Evolutionary conservation across 2,329 filamentous ascomycete species (phyloP), one percentile per base, ranked within the genome.

Genomic region (Penicillium sp.): DNA sequence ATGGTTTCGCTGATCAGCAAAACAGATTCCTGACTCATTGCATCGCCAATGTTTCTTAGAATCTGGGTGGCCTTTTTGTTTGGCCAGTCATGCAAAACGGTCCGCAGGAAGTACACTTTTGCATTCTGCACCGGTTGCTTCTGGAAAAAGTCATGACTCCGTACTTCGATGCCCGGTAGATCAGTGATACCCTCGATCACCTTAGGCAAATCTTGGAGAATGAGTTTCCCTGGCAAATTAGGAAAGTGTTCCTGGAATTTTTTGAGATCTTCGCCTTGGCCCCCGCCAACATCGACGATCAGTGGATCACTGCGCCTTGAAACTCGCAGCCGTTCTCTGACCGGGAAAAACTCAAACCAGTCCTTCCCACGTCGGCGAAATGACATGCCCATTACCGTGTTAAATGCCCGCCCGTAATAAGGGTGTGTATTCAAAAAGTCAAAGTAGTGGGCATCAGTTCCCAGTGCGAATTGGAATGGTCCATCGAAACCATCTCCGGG

Each of bases 1-100:
- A 58, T 48, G 24, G 6, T 43, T 13, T 55, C 56, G 42, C 41
- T 53, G 18, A 56, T 57, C 4, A 53, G 31, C 36, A 59, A 41
- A n/a, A 53, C 15, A 2, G 53, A 57, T 2, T 46, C 47, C 12
- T 12, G 5, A 4, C 16, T n/a, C 54, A 55, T 54, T 10, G 43
- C 45, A 26, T 44, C 39, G 24, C 42, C 29, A 7, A 58, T 36
- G 5, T 26, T 50, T 10, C 39, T 34, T 2, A 61, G 49, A 39
- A 64, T 61, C 28, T 51, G 41, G 8, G 45, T 28, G 2, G 57
- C 57, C n/a, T 59, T 53, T 21, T 51, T 53, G 42, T 64, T 54
- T 9, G 58, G 45, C 61, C 61, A 66, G 46, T 65, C 57, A 47
- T 62, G 59, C 21, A 64, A 49, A 12, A 65, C 51, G 12, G 55